Base-by-base conservation (phyloP, 2,329 filamentous ascomycete species). In the Helminthosporium solani region DNA sequence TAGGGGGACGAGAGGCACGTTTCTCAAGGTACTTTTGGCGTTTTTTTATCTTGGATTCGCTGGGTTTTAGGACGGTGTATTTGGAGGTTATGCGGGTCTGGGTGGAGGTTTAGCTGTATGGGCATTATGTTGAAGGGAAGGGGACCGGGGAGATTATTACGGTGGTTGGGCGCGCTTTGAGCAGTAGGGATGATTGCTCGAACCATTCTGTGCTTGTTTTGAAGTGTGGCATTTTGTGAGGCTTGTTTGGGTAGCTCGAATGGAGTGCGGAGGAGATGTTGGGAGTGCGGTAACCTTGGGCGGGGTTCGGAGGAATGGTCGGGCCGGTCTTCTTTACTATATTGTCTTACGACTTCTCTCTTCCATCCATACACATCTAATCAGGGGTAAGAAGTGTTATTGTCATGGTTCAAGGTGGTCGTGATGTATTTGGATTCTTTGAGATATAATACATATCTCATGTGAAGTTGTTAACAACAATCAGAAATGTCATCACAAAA, bases 51-150 rank as follows among this genome's bases (percentile, higher is more conserved):
- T 69, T 66, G 35, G 61, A 56, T 38, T 62, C 39, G 8, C 57
- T 58, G 14, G 67, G 68, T 37, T 78, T 75, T 27, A 77, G 74
- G 68, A 92, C 84, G 67, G 83, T 86, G 82, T 97, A 99, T 78
- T 88, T 90, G 54, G 91, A 96, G 57, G 90, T 95, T 75, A 97
- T 89, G 64, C 85, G 83, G 38, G 92, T 91, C 91, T 96, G 59
- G 47, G 39, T 38, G 12, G n/a, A 16, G 25, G 15, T 44, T 55
- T 35, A 47, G 37, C 46, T 48, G 47, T 44, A 40, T 33, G 8
- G 37, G 9, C 3, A 20, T 21, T 36, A 25, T 25, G 23, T 25
- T 9, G n/a, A n/a, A n/a, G n/a, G n/a, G n/a, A n/a, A n/a, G n/a
- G n/a, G n/a, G n/a, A n/a, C n/a, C n/a, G 37, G 39, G 33, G 27